Evolutionary conservation across 1,284 basidiomycete genomes (phyloP).

Genomic region (Peniophora sp.): DNA sequence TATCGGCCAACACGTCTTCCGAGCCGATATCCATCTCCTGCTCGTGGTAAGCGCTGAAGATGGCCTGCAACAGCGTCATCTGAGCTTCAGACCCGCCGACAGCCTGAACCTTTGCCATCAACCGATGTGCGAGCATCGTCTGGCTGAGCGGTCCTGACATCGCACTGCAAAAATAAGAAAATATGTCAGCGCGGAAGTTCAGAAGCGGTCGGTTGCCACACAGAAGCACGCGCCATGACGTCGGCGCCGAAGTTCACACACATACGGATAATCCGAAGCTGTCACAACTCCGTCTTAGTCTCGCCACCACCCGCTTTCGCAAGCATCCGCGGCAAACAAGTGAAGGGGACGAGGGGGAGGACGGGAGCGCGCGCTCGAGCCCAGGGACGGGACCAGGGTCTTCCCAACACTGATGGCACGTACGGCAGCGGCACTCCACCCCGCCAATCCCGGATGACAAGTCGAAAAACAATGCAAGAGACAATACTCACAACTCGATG

Average conservation of each 20-base stretch:
- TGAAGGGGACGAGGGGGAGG: no score
- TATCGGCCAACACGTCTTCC: conserved; percentile 47
- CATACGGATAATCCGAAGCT: background rate
- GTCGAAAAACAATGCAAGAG: background rate
- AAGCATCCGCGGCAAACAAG: no score
- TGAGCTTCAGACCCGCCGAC: conserved; percentile 62
- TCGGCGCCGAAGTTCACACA: background rate
- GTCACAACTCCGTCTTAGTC: no score
- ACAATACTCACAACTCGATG: conserved; percentile 52
- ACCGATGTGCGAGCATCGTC: conserved; percentile 64
- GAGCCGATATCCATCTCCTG: conserved; percentile 59
- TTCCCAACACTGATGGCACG: no score
- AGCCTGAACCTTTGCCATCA: conserved; percentile 64
- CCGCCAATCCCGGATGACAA: no score
- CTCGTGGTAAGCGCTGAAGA: conserved; percentile 66
- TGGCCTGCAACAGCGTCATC: conserved; percentile 40
- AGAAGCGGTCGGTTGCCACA: no score
- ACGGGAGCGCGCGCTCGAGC: no score
- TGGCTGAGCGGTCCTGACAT: conserved; percentile 57
- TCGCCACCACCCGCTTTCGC: no score
- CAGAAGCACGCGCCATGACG: background rate
- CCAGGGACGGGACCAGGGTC: no score
- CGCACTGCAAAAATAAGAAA: conserved; percentile 25
- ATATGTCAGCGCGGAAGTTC: no score
- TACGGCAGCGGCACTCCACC: no score